These are phyloP conservation scores for Sugiyamaella grinbergsii DNA, from an alignment of 1,139 yeast species.

Conservation along the genomic window DNA sequence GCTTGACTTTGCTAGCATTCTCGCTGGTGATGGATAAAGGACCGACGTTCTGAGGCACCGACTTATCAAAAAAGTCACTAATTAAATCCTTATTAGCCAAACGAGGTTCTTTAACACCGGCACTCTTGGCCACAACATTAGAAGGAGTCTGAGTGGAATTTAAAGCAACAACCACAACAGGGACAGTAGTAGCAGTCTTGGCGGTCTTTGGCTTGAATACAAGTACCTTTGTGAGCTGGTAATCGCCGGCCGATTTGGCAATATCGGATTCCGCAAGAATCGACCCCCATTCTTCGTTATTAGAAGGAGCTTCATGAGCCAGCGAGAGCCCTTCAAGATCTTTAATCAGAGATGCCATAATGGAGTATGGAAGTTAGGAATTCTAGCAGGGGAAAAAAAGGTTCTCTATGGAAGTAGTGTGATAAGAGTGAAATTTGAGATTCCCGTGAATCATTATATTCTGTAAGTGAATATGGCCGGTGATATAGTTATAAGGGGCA, in stretches of 20 bases:
- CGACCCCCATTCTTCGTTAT: conserved; percentile 37
- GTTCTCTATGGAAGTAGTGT: not conserved
- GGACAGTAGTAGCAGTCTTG: conserved; percentile 77
- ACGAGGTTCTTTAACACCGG: conserved; percentile 81
- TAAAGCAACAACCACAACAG: conserved; percentile 78
- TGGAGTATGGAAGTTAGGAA: conserved; percentile 4
- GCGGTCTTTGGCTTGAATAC: conserved; percentile 93
- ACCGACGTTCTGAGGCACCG: conserved; percentile 53
- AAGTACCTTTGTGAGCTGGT: conserved; percentile 59
- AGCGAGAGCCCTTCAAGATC: conserved; percentile 33
- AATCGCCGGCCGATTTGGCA: conserved; percentile 14
- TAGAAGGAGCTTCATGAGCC: conserved; percentile 34
- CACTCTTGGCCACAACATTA: conserved; percentile 62
- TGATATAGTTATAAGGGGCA: too few species aligned
- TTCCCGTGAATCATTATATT: conserved; percentile 8
- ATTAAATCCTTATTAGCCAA: conserved; percentile 82
- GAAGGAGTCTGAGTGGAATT: conserved; percentile 69
- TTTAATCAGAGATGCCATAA: conserved; percentile 22
- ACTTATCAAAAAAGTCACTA: conserved; percentile 60
- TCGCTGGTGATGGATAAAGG: conserved; percentile 35
- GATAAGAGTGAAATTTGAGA: conserved; percentile 5
- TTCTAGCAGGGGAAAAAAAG: not conserved
- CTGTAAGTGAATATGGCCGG: not conserved
- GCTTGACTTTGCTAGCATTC: conserved; percentile 53
- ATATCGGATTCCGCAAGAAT: conserved; percentile 26